Conservation (phyloP, 805 yeast genomes). For the Candida manassasensis region DNA sequence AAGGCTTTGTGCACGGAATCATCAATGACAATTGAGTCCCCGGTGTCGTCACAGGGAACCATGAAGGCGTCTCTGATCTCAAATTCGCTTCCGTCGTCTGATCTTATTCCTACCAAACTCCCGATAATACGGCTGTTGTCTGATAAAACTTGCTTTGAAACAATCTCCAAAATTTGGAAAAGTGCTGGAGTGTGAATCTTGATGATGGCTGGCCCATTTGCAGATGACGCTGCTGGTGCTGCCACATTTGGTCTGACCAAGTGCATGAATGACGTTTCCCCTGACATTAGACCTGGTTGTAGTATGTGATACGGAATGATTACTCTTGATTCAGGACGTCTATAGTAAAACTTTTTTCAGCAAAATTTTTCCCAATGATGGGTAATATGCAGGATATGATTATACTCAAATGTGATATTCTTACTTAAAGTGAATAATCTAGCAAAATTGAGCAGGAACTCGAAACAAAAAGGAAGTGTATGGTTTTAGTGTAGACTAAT, state of each 20-base stretch:
- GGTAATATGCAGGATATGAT: too few relatives aligned
- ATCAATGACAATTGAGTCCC: constrained; percentile 71
- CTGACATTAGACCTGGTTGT: too few relatives aligned
- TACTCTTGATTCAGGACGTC: too few relatives aligned
- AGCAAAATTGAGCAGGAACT: too few relatives aligned
- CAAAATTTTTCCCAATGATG: neutral
- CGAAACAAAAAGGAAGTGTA: too few relatives aligned
- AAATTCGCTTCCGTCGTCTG: constrained; percentile 75
- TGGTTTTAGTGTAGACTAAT: too few relatives aligned
- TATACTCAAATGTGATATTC: too few relatives aligned
- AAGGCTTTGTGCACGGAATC: constrained; percentile 70
- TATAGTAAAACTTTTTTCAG: neutral
- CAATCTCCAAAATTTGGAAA: constrained; percentile 73
- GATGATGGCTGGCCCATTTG: constrained; percentile 48
- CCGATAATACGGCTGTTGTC: constrained; percentile 64
- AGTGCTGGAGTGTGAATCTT: constrained; percentile 65
- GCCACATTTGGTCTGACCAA: constrained; percentile 47
- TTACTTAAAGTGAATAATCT: too few relatives aligned
- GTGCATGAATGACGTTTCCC: constrained; percentile 33
- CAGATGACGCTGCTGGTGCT: constrained; percentile 42
- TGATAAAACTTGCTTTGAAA: constrained; percentile 43
- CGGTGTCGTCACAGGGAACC: constrained; percentile 74
- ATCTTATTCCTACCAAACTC: constrained; percentile 72
- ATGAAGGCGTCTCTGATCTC: constrained; percentile 73
- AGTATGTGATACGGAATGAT: too few relatives aligned